These are phyloP conservation scores for Bryoerythrophyllum caledonicum DNA, from an alignment of 225 moss, liverwort and hornwort species.

Conservation along the genomic window DNA sequence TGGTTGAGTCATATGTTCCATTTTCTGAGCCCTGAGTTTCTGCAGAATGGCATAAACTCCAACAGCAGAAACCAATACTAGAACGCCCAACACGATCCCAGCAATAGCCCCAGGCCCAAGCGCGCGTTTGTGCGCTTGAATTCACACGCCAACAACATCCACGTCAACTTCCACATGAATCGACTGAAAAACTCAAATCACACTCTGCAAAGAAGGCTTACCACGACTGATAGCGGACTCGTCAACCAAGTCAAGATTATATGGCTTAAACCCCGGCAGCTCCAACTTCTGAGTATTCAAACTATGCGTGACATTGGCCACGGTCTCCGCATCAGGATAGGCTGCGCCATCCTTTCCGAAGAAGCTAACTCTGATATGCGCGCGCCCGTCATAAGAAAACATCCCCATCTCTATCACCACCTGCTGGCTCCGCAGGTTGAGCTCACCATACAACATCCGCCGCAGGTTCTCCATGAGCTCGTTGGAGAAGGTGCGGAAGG, in stretches of 20 bases:
- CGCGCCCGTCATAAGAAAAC: constrained; percentile 33
- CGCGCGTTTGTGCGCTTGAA: neutral
- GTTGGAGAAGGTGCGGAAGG: constrained; percentile 39
- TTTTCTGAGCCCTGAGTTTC: constrained; percentile 52
- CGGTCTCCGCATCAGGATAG: neutral
- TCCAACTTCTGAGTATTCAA: neutral
- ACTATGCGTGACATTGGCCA: constrained; percentile 10
- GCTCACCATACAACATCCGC: accelerated
- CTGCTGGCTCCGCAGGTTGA: constrained; percentile 25
- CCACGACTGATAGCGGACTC: neutral
- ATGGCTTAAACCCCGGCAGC: constrained; percentile 28
- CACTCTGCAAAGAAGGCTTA: neutral
- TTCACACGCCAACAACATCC: constrained; percentile 5
- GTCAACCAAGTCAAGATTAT: neutral
- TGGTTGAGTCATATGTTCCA: constrained; percentile 47
- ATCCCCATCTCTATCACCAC: constrained; percentile 12
- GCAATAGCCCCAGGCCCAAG: constrained; percentile 35
- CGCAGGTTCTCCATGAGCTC: constrained; percentile 8
- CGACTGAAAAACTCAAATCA: neutral
- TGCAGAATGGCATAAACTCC: constrained; percentile 38
- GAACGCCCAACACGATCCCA: constrained; percentile 50
- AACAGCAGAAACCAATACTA: constrained; percentile 22
- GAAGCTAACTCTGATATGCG: constrained; percentile 24
- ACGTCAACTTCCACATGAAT: constrained; percentile 12
- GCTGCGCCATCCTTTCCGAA: constrained; percentile 24